Percentiles rank a stretch among this genome's conserved stretches.
Conservation (phyloP, 108 stramenopile species). For the Fistulifera solaris region DNA sequence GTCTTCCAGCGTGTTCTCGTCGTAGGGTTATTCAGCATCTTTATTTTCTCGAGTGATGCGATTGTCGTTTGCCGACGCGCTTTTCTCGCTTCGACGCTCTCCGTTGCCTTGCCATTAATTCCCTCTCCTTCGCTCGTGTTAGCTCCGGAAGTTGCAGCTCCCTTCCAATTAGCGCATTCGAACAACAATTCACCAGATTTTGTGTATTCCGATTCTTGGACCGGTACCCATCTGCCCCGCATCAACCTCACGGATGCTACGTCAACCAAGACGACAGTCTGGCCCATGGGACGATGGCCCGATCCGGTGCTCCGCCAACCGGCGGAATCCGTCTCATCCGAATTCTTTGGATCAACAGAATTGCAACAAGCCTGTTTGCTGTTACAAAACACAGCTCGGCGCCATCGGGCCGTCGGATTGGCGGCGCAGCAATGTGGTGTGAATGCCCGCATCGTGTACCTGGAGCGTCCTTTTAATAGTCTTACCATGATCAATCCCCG, state of each 20-base stretch:
- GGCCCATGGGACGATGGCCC: constrained; percentile 66
- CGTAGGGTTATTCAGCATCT: too few relatives aligned
- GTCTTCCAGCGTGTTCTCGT: too few relatives aligned
- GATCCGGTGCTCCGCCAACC: constrained; percentile 65
- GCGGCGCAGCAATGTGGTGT: constrained; percentile 85
- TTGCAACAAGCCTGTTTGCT: constrained; percentile 24
- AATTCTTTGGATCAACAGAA: constrained; percentile 7
- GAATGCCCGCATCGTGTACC: constrained; percentile 54
- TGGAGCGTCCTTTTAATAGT: constrained; percentile 4
- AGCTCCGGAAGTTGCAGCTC: too few relatives aligned
- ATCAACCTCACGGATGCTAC: constrained; percentile 13
- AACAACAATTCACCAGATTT: constrained; percentile 2
- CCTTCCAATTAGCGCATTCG: too few relatives aligned
- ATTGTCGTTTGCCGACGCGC: too few relatives aligned
- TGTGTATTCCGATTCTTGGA: constrained; percentile 30
- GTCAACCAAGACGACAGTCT: constrained; percentile 6
- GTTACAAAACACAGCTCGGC: constrained; percentile 43
- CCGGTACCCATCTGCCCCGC: constrained; percentile 22
- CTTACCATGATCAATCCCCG: constrained; percentile 64
- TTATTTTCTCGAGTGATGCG: too few relatives aligned
- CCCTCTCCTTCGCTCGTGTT: too few relatives aligned
- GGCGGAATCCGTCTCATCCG: constrained; percentile 8
- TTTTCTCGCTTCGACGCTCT: too few relatives aligned
- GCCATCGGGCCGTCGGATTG: constrained; percentile 62
- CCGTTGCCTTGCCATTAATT: too few relatives aligned